phyloP scores from a whole-genome alignment of 305 asterid species.

The Fraxinus sp. region DNA sequence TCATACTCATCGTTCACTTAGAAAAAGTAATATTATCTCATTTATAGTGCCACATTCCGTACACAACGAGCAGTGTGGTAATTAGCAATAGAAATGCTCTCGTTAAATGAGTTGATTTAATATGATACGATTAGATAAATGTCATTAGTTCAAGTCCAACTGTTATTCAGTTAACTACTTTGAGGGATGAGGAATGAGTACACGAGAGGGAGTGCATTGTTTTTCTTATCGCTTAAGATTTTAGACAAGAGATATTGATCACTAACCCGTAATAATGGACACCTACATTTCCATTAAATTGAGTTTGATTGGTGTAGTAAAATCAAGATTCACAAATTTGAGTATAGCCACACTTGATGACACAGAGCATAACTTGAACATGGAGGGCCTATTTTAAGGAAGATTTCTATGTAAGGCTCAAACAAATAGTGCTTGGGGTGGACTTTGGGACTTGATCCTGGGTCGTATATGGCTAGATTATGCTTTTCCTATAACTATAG shows the following conservation, averaged over 20 bases:
- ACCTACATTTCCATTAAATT: background rate
- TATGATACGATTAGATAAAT: background rate
- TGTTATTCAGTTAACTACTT: background rate
- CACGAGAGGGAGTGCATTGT: background rate
- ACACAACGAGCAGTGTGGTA: background rate
- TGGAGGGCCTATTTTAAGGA: background rate
- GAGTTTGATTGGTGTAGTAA: background rate
- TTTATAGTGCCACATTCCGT: background rate
- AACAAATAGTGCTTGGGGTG: background rate
- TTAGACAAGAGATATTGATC: background rate
- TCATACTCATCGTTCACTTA: background rate
- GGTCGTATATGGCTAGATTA: background rate
- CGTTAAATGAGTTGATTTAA: background rate
- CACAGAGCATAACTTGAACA: background rate
- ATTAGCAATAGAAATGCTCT: no score
- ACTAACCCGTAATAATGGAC: background rate
- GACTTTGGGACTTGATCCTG: background rate
- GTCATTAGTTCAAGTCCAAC: background rate
- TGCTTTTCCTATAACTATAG: background rate
- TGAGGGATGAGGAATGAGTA: background rate
- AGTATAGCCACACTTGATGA: background rate
- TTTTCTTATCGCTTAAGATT: background rate
- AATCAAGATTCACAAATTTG: background rate
- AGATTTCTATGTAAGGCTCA: background rate
- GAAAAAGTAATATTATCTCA: background rate